phyloP scores from a whole-genome alignment of 345 rosid species.

The Combretum micranthum region DNA sequence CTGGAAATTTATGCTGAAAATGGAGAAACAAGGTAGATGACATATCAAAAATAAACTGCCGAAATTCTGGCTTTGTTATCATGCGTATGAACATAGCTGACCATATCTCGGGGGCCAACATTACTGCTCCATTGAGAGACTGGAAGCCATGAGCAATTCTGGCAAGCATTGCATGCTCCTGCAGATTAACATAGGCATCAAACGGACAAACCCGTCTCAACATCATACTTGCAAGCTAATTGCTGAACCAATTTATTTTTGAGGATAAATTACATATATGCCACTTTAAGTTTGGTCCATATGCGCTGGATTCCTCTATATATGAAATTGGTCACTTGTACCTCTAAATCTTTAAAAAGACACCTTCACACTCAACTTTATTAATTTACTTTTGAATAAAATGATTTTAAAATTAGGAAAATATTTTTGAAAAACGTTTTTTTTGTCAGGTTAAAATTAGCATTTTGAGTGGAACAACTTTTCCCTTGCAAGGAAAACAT shows the following conservation, averaged over 20 bases:
- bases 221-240: background rate
- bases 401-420: no score
- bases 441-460: no score
- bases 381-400: no score
- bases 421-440: no score
- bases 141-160: conserved; percentile 55
- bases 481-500: no score
- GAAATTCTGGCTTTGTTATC: conserved; percentile 53
- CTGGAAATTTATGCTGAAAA: conserved; percentile 43
- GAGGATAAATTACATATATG: background rate
- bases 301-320: no score
- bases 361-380: no score
- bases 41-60: conserved; percentile 43
- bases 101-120: conserved; percentile 81
- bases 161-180: conserved; percentile 36
- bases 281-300: no score
- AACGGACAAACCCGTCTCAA: background rate
- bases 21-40: conserved; percentile 43
- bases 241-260: background rate
- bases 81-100: conserved; percentile 61
- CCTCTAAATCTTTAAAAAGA: no score
- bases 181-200: conserved; percentile 3
- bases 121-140: conserved; percentile 49
- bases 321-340: no score
- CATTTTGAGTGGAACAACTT: no score